Percentiles rank a stretch among this genome's conserved stretches.
Evolutionary conservation across 2,329 filamentous ascomycete species (phyloP).

Genomic region (Torrubiella hemipterigena): DNA sequence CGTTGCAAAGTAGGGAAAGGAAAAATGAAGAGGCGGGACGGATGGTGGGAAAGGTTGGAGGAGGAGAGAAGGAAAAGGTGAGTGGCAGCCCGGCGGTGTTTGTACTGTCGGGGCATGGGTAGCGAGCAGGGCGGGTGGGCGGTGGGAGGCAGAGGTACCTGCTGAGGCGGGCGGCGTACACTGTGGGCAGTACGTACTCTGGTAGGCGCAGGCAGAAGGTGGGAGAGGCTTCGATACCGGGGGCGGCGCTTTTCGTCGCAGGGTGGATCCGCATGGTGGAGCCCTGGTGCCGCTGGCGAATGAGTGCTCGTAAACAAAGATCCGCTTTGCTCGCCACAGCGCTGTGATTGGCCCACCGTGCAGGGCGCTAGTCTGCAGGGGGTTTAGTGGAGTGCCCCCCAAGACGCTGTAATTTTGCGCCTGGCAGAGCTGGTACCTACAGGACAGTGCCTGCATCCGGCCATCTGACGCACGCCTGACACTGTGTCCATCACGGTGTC

Average conservation of each 20-base stretch:
- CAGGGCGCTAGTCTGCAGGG: conserved; percentile 2
- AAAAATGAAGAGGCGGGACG: conserved; percentile 1
- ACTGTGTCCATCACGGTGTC: neutral
- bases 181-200: no score
- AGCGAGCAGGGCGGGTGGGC: conserved; percentile 3
- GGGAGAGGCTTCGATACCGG: conserved; percentile 1
- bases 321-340: conserved; percentile 4
- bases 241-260: no score
- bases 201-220: conserved; percentile 1
- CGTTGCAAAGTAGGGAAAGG: conserved; percentile 3
- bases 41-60: conserved; percentile 1
- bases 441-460: no score
- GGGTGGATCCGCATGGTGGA: conserved; percentile 2
- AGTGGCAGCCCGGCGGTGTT: no score
- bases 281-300: conserved; percentile 1
- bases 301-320: neutral
- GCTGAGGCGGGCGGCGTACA: no score
- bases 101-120: no score
- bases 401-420: neutral
- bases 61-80: conserved; percentile 3
- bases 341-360: conserved; percentile 1
- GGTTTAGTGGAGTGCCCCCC: conserved; percentile 1
- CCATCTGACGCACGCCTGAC: neutral
- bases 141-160: conserved; percentile 3
- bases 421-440: neutral